Evolutionary conservation across 1,284 basidiomycete species (phyloP).

Genomic region (Termitomyces sp.): DNA sequence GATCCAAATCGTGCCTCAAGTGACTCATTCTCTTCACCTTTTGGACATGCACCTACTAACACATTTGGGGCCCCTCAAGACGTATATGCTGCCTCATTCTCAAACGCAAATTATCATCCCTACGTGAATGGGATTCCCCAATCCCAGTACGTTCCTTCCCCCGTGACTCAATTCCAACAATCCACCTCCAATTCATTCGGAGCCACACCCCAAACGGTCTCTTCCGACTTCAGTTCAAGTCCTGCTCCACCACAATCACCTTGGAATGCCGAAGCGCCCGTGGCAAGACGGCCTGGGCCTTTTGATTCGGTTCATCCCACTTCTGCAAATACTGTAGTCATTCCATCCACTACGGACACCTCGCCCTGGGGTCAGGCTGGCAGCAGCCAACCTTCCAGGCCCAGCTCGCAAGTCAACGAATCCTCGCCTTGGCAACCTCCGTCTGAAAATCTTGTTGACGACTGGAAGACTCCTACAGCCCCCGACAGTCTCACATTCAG

Average conservation of each 20-base stretch:
- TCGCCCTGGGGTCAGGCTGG: constrained; percentile 33
- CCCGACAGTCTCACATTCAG: constrained; percentile 48
- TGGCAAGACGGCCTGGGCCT: constrained; percentile 34
- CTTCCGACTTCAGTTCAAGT: constrained; percentile 13
- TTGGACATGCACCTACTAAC: constrained; percentile 10
- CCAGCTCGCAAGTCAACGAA: constrained; percentile 29
- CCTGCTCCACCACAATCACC: constrained; percentile 21
- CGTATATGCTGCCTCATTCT: constrained; percentile 13
- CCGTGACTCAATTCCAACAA: constrained; percentile 13
- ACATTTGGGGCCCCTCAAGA: constrained; percentile 16
- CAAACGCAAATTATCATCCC: constrained; percentile 14
- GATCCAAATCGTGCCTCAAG: constrained; percentile 11
- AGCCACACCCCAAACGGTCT: constrained; percentile 9
- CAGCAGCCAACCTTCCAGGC: constrained; percentile 17
- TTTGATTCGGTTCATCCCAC: constrained; percentile 36
- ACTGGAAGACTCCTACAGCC: constrained; percentile 42
- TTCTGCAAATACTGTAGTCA: constrained; percentile 21
- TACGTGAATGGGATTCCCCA: constrained; percentile 14
- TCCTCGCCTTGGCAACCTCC: constrained; percentile 50
- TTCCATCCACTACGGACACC: constrained; percentile 24
- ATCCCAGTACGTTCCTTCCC: constrained; percentile 16
- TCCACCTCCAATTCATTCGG: constrained; percentile 11
- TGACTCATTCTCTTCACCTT: constrained; percentile 13
- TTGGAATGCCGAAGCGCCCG: constrained; percentile 19
- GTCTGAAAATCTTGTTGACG: constrained; percentile 38